Base-by-base conservation (phyloP, 768 basidiomycete species). In the Paxillus involutus region DNA sequence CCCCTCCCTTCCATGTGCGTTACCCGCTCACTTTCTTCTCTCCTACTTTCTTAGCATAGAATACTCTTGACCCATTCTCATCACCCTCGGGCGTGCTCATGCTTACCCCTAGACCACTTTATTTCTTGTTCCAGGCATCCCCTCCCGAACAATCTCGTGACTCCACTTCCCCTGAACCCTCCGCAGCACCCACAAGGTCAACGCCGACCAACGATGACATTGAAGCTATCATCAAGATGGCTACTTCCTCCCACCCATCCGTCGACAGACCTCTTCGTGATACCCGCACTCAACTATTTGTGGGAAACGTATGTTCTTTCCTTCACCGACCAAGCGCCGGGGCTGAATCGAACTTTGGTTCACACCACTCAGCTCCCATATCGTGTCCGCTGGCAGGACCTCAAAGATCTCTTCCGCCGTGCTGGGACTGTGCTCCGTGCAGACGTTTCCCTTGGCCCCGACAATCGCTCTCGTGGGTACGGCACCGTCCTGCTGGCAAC, bases 361-460 rank as follows among this genome's bases (percentile, higher is more conserved):
- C 26, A 12, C 11, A n/a, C 43, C 48, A 24, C 50, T 33, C 62
- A 95, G 94, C 83, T 99, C 24, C 97, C 97, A 0, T 98, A 96
- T 72, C 81, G 96, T 56, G 95, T 98, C 37, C 85, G 97, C 51
- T 99, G 97, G 97, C 97, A 99, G 75, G 97, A 99, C 75, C 82
- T 99, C 58, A 98, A 99, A 63, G 96, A 99, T 69, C 83, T 99
- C 49, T 98, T 99, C 72, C 85, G 96, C 36, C 89, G 91, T 59
- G 91, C 96, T 6, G 97, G 97, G 40, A 97, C 91, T 29, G 86
- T 95, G 58, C 75, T 92, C 36, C 79, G 89, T 46, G 87, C 94
- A 39, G 83, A 88, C 66, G 83, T 91, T 58, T 80, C 89, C 51
- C 77, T 91, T 32, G 84, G 91, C 4, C 89, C 91, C 3, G 92